Evolutionary conservation across 2,329 filamentous ascomycete genomes (phyloP), one percentile per base, ranked within the genome.

Genomic region (Xylaria sp.): DNA sequence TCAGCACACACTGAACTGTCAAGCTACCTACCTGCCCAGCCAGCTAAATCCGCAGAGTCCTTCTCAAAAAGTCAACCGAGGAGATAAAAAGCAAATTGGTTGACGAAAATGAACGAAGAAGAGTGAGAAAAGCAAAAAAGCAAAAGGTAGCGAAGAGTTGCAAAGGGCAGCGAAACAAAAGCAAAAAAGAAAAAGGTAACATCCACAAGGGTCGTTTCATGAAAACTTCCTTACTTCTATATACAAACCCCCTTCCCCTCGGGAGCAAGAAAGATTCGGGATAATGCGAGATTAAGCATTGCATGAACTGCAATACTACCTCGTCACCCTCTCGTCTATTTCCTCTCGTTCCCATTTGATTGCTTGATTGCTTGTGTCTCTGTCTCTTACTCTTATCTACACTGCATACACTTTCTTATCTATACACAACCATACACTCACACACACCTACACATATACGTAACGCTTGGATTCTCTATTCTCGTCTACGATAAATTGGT

Each of bases 231-330:
- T 37, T 37, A 37, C 34, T 37, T 10, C 34, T 58, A 58, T 46
- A 31, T 46, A 48, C 6, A 25, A 34, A 58, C 25, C 12, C 39
- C 39, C 51, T 28, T 23, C 50, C 25, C 37, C 55, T n/a, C 15
- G 41, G 6, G 15, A 46, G 41, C n/a, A 46, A 46, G 15, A 46
- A n/a, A 46, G 15, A 46, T n/a, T 46, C 39, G 23, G 20, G 41
- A 58, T 58, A 25, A 58, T 58, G 39, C 56, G 25, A 58, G 39
- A 58, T 58, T 31, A 28, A n/a, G 56, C 25, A 48, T 46, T 58
- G 56, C 56, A 58, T 58, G 56, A 58, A 46, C 56, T 46, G 56
- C 56, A 58, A 58, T 58, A 46, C 56, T 31, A 58, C 56, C 52
- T 37, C 28, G n/a, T 58, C 39, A 58, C 25, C 56, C 18, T 23